Evolutionary conservation across 169 alveolate genomes (phyloP), one percentile per base, ranked within the genome.

Genomic region (Plasmodium malariae): DNA sequence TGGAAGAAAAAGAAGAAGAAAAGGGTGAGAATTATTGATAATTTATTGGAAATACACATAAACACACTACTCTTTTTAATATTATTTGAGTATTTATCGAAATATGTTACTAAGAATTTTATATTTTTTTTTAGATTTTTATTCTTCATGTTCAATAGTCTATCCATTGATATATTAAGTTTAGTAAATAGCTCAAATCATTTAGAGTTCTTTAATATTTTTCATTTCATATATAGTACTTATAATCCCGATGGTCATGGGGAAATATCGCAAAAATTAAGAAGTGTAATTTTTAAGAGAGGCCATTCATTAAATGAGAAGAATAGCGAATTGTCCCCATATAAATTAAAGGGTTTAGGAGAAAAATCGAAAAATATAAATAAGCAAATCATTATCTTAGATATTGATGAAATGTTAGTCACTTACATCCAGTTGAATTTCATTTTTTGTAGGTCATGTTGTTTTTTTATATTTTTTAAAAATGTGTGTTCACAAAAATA

Each of bases 401-500:
- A 86, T 63, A 86, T 86, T 59, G 92, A 86, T 12, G 92, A 86
- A 37, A 48, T 86, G 68, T 67, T 86, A 40, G 68, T 86, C 62
- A 86, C 92, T 12, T 86, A 86, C 49, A 48, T 86, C 9, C 92
- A 86, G 34, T 30, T 86, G 7, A 86, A 70, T 59, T 86, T 86
- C 7, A 40, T 62, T 19, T 86, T 86, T 59, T 86, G 87, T 48
- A 69, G 87, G 70, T 69, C 54, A n/a, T 86, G 92, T 49, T 86
- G 86, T 63, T 69, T 69, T 70, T 55, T 86, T 49, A 32, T 69
- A 55, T 86, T 86, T 28, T 86, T 86, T 63, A 69, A 86, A 86
- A 86, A 71, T 70, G 74, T 86, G 17, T 86, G 73, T 70, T 37
- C 74, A 19, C 92, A 86, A 57, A 86, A 86, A 62, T 86, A 86